phyloP scores from a whole-genome alignment of 2,329 filamentous ascomycete genomes.

The Spiromastix sp. region DNA sequence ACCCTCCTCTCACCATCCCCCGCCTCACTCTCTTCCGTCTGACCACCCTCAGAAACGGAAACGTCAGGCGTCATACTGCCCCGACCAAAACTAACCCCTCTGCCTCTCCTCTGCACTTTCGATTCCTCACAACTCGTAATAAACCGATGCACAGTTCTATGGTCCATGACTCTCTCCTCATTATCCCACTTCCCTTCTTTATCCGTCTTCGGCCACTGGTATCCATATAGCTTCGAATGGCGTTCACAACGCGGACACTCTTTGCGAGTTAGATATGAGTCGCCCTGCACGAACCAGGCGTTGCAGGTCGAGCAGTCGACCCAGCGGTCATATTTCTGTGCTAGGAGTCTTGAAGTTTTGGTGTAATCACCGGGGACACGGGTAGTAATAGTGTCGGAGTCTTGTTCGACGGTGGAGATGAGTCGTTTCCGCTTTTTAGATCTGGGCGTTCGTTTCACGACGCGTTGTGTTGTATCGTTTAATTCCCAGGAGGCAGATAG shows the following conservation, averaged over 20 bases:
- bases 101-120: conserved; percentile 25
- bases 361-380: conserved; percentile 71
- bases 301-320: conserved; percentile 80
- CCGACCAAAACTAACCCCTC: conserved; percentile 22
- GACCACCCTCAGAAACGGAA: conserved; percentile 28
- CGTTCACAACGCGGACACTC: conserved; percentile 89
- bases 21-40: conserved; percentile 27
- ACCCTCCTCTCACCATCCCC: conserved; percentile 24
- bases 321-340: conserved; percentile 69
- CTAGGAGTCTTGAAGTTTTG: conserved; percentile 64
- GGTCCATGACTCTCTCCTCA: conserved; percentile 62
- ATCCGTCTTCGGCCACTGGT: conserved; percentile 91
- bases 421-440: conserved; percentile 18
- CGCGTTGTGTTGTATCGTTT: conserved; percentile 17
- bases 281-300: conserved; percentile 72
- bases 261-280: conserved; percentile 76
- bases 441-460: conserved; percentile 13
- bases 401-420: conserved; percentile 29
- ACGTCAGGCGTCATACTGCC: conserved; percentile 28
- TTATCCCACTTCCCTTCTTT: conserved; percentile 63
- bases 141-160: conserved; percentile 79
- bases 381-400: conserved; percentile 18
- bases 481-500: conserved; percentile 18
- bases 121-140: conserved; percentile 59
- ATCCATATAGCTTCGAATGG: conserved; percentile 92